These are phyloP conservation scores for Jackrogersella multiformis DNA, from an alignment of 495 filamentous ascomycete genomes.

Conservation along the genomic window DNA sequence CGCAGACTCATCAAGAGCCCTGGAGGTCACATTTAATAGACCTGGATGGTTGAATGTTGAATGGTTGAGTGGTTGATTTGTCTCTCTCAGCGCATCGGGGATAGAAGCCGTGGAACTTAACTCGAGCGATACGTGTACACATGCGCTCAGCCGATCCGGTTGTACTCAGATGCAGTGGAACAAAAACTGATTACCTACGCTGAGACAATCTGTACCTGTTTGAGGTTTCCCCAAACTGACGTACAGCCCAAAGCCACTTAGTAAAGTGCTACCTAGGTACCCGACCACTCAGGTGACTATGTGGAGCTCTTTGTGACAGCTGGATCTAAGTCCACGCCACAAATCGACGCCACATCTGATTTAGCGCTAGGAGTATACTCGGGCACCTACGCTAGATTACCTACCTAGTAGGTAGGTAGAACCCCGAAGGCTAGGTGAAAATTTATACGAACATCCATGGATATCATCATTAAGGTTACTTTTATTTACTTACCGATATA, in stretches of 20 bases:
- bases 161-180: slow-evolving; percentile 43
- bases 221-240: slow-evolving; percentile 39
- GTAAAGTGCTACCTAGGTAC: too few relatives aligned
- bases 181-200: slow-evolving; percentile 39
- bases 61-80: too few relatives aligned
- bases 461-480: too few relatives aligned
- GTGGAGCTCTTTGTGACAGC: slow-evolving; percentile 1
- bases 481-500: too few relatives aligned
- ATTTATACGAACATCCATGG: too few relatives aligned
- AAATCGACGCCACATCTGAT: slow-evolving; percentile 15
- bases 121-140: slow-evolving; percentile 47
- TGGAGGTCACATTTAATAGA: slow-evolving; percentile 41
- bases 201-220: slow-evolving; percentile 44
- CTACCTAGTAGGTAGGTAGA: neutral
- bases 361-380: neutral
- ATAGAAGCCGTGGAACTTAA: slow-evolving; percentile 41
- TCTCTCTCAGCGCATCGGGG: slow-evolving; percentile 33
- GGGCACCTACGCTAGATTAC: neutral
- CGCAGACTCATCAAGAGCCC: slow-evolving; percentile 32
- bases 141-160: slow-evolving; percentile 45
- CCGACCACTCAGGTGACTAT: neutral
- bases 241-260: slow-evolving; percentile 33
- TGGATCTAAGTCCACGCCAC: slow-evolving; percentile 15
- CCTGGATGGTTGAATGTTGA: slow-evolving; percentile 33
- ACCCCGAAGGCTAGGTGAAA: too few relatives aligned